Base-by-base conservation (phyloP, 345 rosid species). In the Arabis hirsuta region DNA sequence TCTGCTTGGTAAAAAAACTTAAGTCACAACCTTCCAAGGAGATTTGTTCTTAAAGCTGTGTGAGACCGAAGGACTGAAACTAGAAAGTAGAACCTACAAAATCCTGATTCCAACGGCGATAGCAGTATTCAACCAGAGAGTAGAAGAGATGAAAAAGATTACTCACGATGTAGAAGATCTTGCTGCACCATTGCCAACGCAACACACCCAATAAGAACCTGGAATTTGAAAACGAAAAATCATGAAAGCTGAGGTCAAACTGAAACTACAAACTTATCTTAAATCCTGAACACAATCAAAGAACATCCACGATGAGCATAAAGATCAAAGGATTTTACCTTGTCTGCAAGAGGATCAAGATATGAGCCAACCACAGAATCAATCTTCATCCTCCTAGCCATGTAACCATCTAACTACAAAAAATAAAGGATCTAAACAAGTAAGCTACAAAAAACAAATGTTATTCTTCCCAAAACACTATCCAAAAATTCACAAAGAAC, bases 261-360 rank as follows among this genome's bases (percentile, higher is more conserved):
- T 7, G 19, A 20, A 32, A 65, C 16, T 16, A 16, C 16, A 16
- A 16, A 16, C 26, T 36, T 46, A 65, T 29, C 54, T 16, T n/a
- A 54, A 54, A 12, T 10, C n/a, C 11, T 38, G 20, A 48, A 50
- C 58, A 66, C 26, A 57, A 7, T 48, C 54, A 48, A 8, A 57
- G 50, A 38, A 66, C 32, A 42, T 22, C 56, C 29, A 54, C 19
- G 53, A 13, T 43, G 69, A 61, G 22, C n/a, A 26, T 29, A 53
- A 4, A 29, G 36, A 61, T 29, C 11, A 64, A 24, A 58, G 66
- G 22, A 13, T 13, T 54, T 70, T 62, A 91, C 99, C 95, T 95
- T 95, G 81, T 95, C 99, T 32, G 96, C 99, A 67, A 95, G 90
- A 53, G 99, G 99, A 79, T 95, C 97, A 69, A 95, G 96, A 82